Percentiles rank a stretch among this genome's conserved stretches.
These are phyloP conservation scores for Azolla pinnata DNA, from an alignment of 75 land plant species.

Conservation along the genomic window DNA sequence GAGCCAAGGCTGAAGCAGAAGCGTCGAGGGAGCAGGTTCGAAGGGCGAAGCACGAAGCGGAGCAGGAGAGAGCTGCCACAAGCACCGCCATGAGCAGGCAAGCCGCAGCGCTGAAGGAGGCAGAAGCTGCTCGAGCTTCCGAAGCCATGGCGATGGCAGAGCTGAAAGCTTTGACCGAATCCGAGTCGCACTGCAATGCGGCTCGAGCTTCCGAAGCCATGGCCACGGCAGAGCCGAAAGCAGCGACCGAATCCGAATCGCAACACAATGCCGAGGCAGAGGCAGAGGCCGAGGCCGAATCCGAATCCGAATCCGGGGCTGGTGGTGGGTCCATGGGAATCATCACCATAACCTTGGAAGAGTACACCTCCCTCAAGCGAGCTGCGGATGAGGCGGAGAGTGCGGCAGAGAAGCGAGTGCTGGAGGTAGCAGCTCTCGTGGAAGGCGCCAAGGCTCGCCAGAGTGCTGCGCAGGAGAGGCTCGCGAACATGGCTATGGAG, in stretches of 20 bases:
- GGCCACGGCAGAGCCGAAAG: slow-evolving; percentile 46
- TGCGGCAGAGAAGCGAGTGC: slow-evolving; percentile 57
- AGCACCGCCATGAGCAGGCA: slow-evolving; percentile 40
- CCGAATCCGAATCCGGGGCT: no score
- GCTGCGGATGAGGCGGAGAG: slow-evolving; percentile 35
- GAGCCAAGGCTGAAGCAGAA: slow-evolving; percentile 33
- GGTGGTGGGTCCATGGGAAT: no score
- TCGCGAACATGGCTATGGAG: slow-evolving; percentile 35
- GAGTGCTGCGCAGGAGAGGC: slow-evolving; percentile 28
- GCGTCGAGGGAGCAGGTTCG: slow-evolving; percentile 34
- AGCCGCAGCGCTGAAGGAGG: slow-evolving; percentile 47
- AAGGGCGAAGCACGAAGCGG: slow-evolving; percentile 35
- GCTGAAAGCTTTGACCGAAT: slow-evolving; percentile 28
- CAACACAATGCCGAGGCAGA: background rate
- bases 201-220: slow-evolving; percentile 45
- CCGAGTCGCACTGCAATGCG: slow-evolving; percentile 28
- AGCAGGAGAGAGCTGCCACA: slow-evolving; percentile 29
- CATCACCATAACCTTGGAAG: slow-evolving; percentile 42
- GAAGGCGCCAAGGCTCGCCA: slow-evolving; percentile 56
- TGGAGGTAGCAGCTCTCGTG: slow-evolving; percentile 54
- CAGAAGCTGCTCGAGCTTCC: slow-evolving; percentile 49
- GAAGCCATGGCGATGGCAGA: slow-evolving; percentile 51
- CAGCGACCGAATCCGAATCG: slow-evolving; percentile 16
- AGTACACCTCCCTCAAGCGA: slow-evolving; percentile 41
- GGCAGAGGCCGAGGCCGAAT: background rate